Base-by-base conservation (phyloP, 2,329 filamentous ascomycete species). In the Gaeumannomyces sp. region DNA sequence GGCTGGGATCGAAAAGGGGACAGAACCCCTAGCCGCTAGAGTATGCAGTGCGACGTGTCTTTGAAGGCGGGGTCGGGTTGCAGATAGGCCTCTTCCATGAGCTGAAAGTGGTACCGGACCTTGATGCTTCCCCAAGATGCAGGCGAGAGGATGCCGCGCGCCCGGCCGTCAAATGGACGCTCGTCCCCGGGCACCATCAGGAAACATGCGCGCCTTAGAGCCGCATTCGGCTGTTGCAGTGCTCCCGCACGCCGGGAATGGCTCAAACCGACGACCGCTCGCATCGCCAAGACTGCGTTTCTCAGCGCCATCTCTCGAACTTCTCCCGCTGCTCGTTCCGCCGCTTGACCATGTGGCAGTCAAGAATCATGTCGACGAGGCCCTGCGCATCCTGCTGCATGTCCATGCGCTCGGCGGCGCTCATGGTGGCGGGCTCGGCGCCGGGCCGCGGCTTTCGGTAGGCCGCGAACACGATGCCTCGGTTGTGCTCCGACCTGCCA, bases 391-490 rank as follows among this genome's bases (percentile, higher is more conserved):
- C 83, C 28, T 73, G 72, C 65, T 81, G 74, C 11, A 86, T 73
- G 25, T 75, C 75, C 11, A 76, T 76, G 2, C 85, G 77, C 68
- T 84, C 80, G 10, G 73, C 73, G 14, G 74, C 71, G 65, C 72
- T 74, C 60, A 76, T 76, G 16, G 73, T 73, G 16, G 75, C 71
- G 57, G 75, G 73, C 35, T 70, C 72, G 22, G 75, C 75, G 29
- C 71, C 71, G 58, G 66, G 56, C 4, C 76, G 74, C 22, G 81
- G 80, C 67, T 81, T 80, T 28, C 82, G 77, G 68, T 85, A 85
- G 0, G 82, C 83, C 0, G 83, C 83, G 64, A 86, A 86, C 6
- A 85, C 79, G 65, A 86, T 81, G 60, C 83, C 83, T 38, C 81
- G 77, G 68, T 84, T 80, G 63, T 77, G 76, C 4, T 25, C 38